A percentile compares a stretch with the other conserved stretches of the same genome.
Conservation (phyloP, 768 basidiomycete species). For the Kwoniella dejecticola region DNA sequence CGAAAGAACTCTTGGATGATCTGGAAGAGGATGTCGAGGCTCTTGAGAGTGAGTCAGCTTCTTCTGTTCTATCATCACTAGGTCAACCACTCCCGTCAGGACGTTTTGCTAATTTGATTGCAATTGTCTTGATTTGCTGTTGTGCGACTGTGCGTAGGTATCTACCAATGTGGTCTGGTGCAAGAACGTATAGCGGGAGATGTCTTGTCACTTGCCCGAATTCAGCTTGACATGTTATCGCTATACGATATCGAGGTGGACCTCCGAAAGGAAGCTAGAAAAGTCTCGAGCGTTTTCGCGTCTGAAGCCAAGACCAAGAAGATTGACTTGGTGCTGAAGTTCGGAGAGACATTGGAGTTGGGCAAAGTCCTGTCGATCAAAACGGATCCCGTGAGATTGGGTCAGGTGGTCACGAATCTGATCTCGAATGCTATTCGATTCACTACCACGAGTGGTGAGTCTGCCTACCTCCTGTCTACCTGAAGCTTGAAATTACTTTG, state of each 20-base stretch:
- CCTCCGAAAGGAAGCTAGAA: constrained; percentile 45
- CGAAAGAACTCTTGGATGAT: constrained; percentile 41
- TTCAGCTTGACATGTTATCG: constrained; percentile 52
- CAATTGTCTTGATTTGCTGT: neutral
- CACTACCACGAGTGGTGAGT: constrained; percentile 39
- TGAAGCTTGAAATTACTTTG: too few relatives aligned
- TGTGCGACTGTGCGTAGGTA: constrained; percentile 28
- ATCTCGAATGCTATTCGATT: constrained; percentile 55
- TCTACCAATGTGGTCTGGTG: constrained; percentile 44
- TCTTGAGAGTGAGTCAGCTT: constrained; percentile 45
- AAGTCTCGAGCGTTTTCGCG: constrained; percentile 53
- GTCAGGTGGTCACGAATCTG: constrained; percentile 54
- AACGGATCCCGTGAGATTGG: constrained; percentile 48
- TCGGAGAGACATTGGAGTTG: constrained; percentile 49
- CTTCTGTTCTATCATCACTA: too few relatives aligned
- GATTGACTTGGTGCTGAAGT: constrained; percentile 50
- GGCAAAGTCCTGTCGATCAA: constrained; percentile 29
- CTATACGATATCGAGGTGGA: constrained; percentile 52
- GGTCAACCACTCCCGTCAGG: too few relatives aligned
- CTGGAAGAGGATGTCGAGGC: constrained; percentile 54
- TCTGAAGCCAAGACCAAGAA: constrained; percentile 51
- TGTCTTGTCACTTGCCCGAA: constrained; percentile 45
- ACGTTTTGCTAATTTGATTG: too few relatives aligned
- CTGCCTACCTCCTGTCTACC: neutral
- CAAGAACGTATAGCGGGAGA: constrained; percentile 55